Evolutionary conservation across 441 rosid genomes (phyloP).

Genomic region (Populus hybrid): DNA sequence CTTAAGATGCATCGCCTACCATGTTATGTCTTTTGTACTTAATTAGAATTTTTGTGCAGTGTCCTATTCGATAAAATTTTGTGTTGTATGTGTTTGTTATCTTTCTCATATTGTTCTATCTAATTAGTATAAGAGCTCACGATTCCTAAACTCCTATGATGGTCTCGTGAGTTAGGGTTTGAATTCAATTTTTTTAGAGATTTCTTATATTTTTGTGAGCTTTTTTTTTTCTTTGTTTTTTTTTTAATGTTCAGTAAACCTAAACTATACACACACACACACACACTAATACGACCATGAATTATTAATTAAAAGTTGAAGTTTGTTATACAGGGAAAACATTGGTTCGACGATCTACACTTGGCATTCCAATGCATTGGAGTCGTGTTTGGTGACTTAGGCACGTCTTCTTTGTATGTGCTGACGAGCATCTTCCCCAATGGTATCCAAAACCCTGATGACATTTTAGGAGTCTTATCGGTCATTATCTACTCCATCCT

Average conservation of each 20-base stretch:
- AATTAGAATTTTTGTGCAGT: too few species aligned
- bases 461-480: slow-evolving; percentile 21
- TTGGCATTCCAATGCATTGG: slow-evolving; percentile 30
- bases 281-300: neutral
- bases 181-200: neutral
- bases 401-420: slow-evolving; percentile 25
- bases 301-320: too few species aligned
- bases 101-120: too few species aligned
- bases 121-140: too few species aligned
- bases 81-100: too few species aligned
- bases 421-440: slow-evolving; percentile 20
- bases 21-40: neutral
- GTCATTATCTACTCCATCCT: slow-evolving; percentile 24
- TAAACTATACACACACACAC: neutral
- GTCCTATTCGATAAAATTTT: too few species aligned
- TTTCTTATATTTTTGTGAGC: too few species aligned
- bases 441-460: slow-evolving; percentile 19
- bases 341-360: neutral
- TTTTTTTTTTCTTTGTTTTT: too few species aligned
- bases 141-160: neutral
- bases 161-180: neutral
- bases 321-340: neutral
- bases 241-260: neutral
- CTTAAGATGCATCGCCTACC: neutral
- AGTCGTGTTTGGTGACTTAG: slow-evolving; percentile 28